Base-by-base conservation (phyloP, 768 basidiomycete genomes). In the Nidularia pulvinata region DNA sequence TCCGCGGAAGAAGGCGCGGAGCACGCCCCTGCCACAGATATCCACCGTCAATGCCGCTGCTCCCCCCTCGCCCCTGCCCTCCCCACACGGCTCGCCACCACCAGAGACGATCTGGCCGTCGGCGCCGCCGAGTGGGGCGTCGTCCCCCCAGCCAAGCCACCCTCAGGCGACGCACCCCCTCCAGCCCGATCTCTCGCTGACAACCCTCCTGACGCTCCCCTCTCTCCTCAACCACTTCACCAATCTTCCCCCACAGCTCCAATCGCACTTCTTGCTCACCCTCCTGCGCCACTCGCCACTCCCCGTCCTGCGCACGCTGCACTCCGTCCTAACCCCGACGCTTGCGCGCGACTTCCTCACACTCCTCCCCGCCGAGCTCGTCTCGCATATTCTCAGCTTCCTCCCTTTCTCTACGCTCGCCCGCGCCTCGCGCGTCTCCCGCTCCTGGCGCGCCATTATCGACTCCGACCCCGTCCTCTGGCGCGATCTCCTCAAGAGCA, bases 331-430 rank as follows among this genome's bases (percentile, higher is more conserved):
- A 60, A 88, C 90, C 1, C 93, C 91, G 25, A 94, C 93, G 2
- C 78, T 98, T 32, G 93, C 94, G 19, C 89, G 95, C 60, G 97
- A 99, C 71, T 99, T 98, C 68, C 81, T 98, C 59, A 88, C 90
- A 2, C 82, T 93, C 37, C 83, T 98, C 7, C 97, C 97, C 4
- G 87, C 91, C 34, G 96, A 99, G 63, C 84, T 99, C 36, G 89
- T 93, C 49, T 91, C 95, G 1, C 89, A 91, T 58, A 82, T 98
- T 57, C 82, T 98, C 57, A 86, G 86, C 59, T 93, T 81, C 66
- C 85, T 98, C 34, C 88, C 93, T 4, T 89, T 89, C 59, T 77
- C 85, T 3, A 84, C 91, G 10, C 83, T 98, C 36, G 88, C 91
- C 30, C 86, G 91, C 10, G 93, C 94, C 7, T 88, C 93, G 13